Conservation (phyloP, 2,329 filamentous ascomycete genomes). For the Fonsecaea pedrosoi region DNA sequence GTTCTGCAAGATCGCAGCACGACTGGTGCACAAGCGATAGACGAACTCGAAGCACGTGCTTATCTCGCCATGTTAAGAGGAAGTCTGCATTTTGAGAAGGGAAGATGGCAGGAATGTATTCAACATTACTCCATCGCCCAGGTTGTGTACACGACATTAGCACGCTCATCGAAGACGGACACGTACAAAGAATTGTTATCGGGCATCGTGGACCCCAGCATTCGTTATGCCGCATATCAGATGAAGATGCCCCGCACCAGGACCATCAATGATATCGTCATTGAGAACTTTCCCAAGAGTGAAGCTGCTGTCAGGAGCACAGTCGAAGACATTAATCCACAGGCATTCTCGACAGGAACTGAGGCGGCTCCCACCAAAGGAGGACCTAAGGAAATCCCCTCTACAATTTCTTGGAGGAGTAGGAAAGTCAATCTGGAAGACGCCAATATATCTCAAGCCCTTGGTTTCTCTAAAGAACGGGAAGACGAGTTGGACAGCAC, state of each 20-base stretch:
- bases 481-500: conserved; percentile 56
- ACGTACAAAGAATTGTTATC: conserved; percentile 84
- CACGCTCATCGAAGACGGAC: conserved; percentile 71
- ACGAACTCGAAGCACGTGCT: conserved; percentile 83
- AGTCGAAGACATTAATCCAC: conserved; percentile 73
- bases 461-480: conserved; percentile 70
- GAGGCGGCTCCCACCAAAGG: conserved; percentile 60
- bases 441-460: conserved; percentile 84
- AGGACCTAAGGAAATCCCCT: conserved; percentile 63
- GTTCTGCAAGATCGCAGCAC: conserved; percentile 67
- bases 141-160: conserved; percentile 81
- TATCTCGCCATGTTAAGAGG: conserved; percentile 81
- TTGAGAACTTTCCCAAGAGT: conserved; percentile 75
- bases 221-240: conserved; percentile 94
- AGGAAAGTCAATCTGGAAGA: conserved; percentile 89
- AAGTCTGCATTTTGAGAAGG: conserved; percentile 82
- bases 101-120: conserved; percentile 81
- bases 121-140: conserved; percentile 76
- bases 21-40: conserved; percentile 71
- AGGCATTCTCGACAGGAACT: conserved; percentile 60
- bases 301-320: conserved; percentile 64
- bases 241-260: conserved; percentile 84
- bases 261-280: conserved; percentile 78
- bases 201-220: conserved; percentile 87
- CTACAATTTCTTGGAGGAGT: conserved; percentile 82